Evolutionary conservation across 2,329 filamentous ascomycete genomes (phyloP).

Genomic region (Grosmannia clavigera): DNA sequence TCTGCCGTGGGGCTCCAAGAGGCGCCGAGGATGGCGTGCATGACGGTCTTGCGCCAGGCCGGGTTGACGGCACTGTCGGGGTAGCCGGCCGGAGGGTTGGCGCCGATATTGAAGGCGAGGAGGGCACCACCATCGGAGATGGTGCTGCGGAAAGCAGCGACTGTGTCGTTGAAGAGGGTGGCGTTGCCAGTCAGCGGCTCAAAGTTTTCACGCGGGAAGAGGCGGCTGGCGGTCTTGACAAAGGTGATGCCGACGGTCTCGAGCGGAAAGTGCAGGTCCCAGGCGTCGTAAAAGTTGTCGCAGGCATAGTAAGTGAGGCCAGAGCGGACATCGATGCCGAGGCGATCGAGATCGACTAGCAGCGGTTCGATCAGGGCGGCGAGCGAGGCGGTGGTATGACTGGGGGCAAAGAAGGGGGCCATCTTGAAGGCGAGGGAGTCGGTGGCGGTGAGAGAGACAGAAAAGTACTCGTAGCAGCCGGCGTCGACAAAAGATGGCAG

Average conservation of each 20-base stretch:
- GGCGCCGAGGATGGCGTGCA: conserved; percentile 23
- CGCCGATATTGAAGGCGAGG: conserved; percentile 26
- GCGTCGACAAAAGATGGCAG: conserved; percentile 17
- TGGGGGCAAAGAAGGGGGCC: conserved; percentile 16
- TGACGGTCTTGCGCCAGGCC: conserved; percentile 31
- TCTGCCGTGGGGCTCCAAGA: conserved; percentile 12
- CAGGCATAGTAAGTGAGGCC: conserved; percentile 13
- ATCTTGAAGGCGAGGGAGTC: conserved; percentile 16
- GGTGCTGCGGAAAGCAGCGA: conserved; percentile 23
- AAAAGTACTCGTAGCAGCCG: conserved; percentile 21
- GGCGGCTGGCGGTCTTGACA: conserved; percentile 16
- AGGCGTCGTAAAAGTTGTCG: conserved; percentile 33
- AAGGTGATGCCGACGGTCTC: conserved; percentile 24
- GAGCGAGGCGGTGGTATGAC: conserved; percentile 11
- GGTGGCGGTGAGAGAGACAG: conserved; percentile 11
- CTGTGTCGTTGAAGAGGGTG: conserved; percentile 16
- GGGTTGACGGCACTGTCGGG: conserved; percentile 32
- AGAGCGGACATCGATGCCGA: conserved; percentile 14
- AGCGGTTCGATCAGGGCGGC: conserved; percentile 14
- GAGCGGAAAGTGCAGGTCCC: conserved; percentile 19
- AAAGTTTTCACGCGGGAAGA: conserved; percentile 19
- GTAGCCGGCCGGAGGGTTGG: conserved; percentile 14
- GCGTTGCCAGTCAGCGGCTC: conserved; percentile 18
- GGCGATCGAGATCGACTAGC: conserved; percentile 13
- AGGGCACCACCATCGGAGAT: conserved; percentile 28